phyloP scores from a whole-genome alignment of 2,329 filamentous ascomycete species.

The Colletotrichum acutatum region DNA sequence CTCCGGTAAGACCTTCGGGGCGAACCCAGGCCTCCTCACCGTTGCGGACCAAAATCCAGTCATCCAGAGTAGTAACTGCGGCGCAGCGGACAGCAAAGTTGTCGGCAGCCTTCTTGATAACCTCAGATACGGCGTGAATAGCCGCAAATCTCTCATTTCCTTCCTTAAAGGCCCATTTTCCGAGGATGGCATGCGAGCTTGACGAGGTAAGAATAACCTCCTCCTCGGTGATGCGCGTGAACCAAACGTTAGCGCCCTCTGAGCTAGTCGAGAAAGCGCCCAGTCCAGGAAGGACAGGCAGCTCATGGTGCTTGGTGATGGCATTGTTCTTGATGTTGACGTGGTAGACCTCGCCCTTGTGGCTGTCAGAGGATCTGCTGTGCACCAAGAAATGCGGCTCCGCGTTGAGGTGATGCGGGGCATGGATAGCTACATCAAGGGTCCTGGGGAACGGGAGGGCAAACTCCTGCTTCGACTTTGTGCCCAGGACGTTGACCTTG shows the following conservation, averaged over 20 bases:
- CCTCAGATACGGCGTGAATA: conserved; percentile 81
- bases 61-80: conserved; percentile 71
- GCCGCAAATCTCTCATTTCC: conserved; percentile 56
- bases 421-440: conserved; percentile 73
- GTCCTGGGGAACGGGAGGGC: conserved; percentile 57
- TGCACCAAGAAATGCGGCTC: conserved; percentile 88
- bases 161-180: conserved; percentile 74
- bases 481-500: conserved; percentile 77
- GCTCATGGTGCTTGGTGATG: conserved; percentile 81
- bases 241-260: conserved; percentile 85
- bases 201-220: conserved; percentile 82
- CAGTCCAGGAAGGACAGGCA: conserved; percentile 76
- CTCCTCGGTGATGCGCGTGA: conserved; percentile 81
- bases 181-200: conserved; percentile 78
- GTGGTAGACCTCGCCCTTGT: conserved; percentile 89
- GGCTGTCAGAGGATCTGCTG: conserved; percentile 74
- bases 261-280: conserved; percentile 85
- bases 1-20: conserved; percentile 83
- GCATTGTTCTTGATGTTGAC: conserved; percentile 76
- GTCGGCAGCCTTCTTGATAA: conserved; percentile 75
- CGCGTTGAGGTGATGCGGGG: conserved; percentile 77
- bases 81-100: conserved; percentile 84
- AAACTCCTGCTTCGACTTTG: conserved; percentile 66
- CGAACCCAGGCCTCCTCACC: conserved; percentile 84
- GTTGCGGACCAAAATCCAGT: conserved; percentile 88